Conservation (phyloP, 345 rosid genomes). For the Linum trigynum region DNA sequence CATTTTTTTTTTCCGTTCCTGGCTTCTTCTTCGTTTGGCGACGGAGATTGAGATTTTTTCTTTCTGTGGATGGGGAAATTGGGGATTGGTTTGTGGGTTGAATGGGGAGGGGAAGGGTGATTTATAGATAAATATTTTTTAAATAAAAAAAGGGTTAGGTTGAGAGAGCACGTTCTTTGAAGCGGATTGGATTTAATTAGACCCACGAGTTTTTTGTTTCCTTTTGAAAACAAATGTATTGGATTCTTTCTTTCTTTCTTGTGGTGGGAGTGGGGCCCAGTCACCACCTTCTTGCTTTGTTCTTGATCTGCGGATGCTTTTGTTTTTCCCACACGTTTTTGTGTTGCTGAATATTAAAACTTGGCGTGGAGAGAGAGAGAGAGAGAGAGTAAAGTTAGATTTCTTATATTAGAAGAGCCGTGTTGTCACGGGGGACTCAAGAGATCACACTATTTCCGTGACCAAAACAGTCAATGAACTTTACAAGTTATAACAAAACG, state of each 20-base stretch:
- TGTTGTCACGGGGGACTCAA: no score
- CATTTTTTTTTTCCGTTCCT: background rate
- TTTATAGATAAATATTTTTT: no score
- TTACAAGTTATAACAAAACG: no score
- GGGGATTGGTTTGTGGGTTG: no score
- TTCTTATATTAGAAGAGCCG: no score
- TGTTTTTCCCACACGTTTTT: background rate
- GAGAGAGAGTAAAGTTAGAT: no score
- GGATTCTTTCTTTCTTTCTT: background rate
- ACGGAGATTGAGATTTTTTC: background rate
- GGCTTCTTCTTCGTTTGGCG: slow-evolving; percentile 3
- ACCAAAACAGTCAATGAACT: no score
- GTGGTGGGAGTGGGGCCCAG: background rate
- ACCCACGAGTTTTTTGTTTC: slow-evolving; percentile 12
- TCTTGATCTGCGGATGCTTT: no score
- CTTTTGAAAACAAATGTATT: background rate
- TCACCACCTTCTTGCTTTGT: background rate
- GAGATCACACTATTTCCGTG: no score
- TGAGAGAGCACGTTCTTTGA: slow-evolving; percentile 12
- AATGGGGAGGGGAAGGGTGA: background rate
- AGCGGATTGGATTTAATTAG: background rate
- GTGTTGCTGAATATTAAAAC: background rate
- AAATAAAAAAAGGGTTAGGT: background rate
- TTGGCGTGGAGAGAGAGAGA: no score
- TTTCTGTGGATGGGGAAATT: background rate